Conservation (phyloP, 306 rosid species). For the Vicia sativa region DNA sequence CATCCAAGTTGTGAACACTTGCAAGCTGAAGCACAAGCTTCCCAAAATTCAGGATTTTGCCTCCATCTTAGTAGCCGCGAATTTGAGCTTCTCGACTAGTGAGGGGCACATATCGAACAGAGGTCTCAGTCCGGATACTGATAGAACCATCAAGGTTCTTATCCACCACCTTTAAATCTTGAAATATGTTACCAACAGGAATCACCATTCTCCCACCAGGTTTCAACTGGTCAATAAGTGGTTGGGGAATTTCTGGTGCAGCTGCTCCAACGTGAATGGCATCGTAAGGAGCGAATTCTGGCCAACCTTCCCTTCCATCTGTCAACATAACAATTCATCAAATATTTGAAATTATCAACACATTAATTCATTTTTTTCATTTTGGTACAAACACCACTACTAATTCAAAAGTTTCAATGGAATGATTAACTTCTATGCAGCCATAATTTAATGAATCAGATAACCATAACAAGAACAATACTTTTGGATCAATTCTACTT, state of each 20-base stretch:
- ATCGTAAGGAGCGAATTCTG: conserved; percentile 80
- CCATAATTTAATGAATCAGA: background rate
- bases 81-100: conserved; percentile 90
- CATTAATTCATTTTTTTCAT: background rate
- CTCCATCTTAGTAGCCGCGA: conserved; percentile 48
- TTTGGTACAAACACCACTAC: conserved; percentile 3
- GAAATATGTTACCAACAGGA: conserved; percentile 89
- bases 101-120: conserved; percentile 93
- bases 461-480: background rate
- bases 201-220: conserved; percentile 99
- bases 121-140: conserved; percentile 64
- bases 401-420: conserved; percentile 5
- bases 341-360: conserved; percentile 5
- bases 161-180: conserved; percentile 86
- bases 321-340: conserved; percentile 34
- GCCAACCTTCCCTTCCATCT: conserved; percentile 97
- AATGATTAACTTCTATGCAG: conserved; percentile 6
- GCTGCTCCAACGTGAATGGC: conserved; percentile 99
- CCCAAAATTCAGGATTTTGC: conserved; percentile 11
- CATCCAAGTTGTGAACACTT: conserved; percentile 11
- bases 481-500: conserved; percentile 11
- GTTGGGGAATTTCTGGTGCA: conserved; percentile 78
- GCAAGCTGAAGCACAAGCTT: conserved; percentile 23
- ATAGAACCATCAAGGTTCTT: conserved; percentile 79
- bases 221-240: conserved; percentile 87